Percentiles rank a stretch among this genome's conserved stretches.
Conservation (phyloP, 2,329 filamentous ascomycete species). For the Alternaria novae-zelandiae region DNA sequence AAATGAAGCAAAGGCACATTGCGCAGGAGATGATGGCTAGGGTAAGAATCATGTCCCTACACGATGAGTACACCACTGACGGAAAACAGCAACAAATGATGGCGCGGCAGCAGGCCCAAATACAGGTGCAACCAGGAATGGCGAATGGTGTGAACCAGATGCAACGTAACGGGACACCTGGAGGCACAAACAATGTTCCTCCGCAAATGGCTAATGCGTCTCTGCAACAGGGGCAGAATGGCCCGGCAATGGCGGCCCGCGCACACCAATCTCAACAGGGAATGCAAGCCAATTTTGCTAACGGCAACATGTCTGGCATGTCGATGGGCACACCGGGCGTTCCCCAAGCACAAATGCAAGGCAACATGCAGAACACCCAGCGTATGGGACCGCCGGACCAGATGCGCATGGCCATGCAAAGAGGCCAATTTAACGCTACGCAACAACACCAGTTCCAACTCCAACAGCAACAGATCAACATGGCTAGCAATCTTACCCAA, state of each 20-base stretch:
- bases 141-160: constrained; percentile 48
- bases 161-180: constrained; percentile 52
- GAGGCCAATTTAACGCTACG: constrained; percentile 40
- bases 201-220: constrained; percentile 38
- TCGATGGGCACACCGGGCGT: constrained; percentile 64
- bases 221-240: constrained; percentile 39
- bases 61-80: constrained; percentile 14
- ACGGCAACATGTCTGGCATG: constrained; percentile 58
- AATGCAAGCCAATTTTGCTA: constrained; percentile 57
- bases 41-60: constrained; percentile 42
- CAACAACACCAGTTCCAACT: constrained; percentile 46
- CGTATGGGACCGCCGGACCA: constrained; percentile 59
- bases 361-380: constrained; percentile 62
- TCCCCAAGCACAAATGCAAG: constrained; percentile 73
- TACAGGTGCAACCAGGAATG: constrained; percentile 48
- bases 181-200: constrained; percentile 37
- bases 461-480: constrained; percentile 49
- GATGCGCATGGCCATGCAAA: constrained; percentile 49
- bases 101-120: constrained; percentile 47
- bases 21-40: constrained; percentile 61
- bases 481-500: constrained; percentile 42
- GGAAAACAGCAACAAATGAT: constrained; percentile 42
- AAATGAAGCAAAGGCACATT: constrained; percentile 61
- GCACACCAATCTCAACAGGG: constrained; percentile 49
- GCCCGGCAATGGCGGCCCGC: constrained; percentile 42